Evolutionary conservation across 768 basidiomycete species (phyloP), one percentile per base, ranked within the genome.

Genomic region (Melanogaster broomeanus): DNA sequence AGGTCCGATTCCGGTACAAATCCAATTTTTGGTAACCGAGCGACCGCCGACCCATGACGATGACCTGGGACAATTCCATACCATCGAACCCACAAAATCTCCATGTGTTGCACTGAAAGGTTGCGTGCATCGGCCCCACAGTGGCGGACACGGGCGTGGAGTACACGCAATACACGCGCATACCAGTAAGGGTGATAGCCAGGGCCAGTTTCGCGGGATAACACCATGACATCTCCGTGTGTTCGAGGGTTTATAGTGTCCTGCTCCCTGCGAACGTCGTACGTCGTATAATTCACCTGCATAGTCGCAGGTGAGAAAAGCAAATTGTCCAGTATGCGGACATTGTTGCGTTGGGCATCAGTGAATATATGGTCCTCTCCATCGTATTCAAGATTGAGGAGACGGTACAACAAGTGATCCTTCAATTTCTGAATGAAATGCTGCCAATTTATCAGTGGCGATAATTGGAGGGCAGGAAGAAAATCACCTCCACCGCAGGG

Each of bases 31-130:
- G 57, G 7, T 27, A 52, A 27, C 61, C 59, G 5, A 66, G 60
- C 7, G 27, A 12, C 16, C 40, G n/a, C 1, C 24, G 25, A 18
- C 33, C 54, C 11, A 45, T 57, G 15, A 30, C 41, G 45, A 35
- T 21, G 31, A 30, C 44, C 8, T 19, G 52, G 45, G 21, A 62
- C 52, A 2, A 22, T 35, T 24, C 63, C 49, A 42, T 62, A 67
- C 72, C 74, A 74, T 3, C 68, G 45, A 0, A 76, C 71, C 64
- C 63, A 72, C 2, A 74, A 55, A 19, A 75, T 51, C 13, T 71
- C 63, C 28, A 74, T 51, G 3, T 37, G 42, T 18, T 55, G 28
- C 0, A 22, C 18, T n/a, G 16, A 30, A 25, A 28, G 4, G 31
- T 35, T 27, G 10, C 13, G 31, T 11, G 47, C 18, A 6, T 44